phyloP scores from a whole-genome alignment of 208 protist species.

The Eutreptiella sp. region DNA sequence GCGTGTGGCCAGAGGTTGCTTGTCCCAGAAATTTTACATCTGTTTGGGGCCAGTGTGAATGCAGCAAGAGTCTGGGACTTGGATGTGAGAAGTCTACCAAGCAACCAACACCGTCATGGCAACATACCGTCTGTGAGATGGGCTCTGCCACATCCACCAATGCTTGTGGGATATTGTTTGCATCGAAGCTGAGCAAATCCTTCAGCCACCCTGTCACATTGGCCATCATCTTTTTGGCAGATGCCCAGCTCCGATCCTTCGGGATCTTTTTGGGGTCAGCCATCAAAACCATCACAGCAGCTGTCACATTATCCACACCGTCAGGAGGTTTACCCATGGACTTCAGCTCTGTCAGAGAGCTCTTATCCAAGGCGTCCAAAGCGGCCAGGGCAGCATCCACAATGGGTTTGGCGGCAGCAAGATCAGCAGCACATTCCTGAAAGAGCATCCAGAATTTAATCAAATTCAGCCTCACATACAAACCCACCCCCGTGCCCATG shows the following conservation, averaged over 20 bases:
- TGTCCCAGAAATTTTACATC: too few species aligned
- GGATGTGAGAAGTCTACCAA: too few species aligned
- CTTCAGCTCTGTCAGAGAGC: constrained; percentile 92
- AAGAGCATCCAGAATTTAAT: too few species aligned
- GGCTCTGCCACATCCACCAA: constrained; percentile 87
- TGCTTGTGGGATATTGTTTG: constrained; percentile 87
- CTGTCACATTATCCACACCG: constrained; percentile 88
- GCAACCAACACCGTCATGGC: too few species aligned
- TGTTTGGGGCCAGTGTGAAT: too few species aligned
- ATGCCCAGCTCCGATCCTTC: constrained; percentile 87
- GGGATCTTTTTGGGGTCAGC: constrained; percentile 78
- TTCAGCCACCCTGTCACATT: constrained; percentile 87
- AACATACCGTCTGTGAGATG: constrained; percentile 67
- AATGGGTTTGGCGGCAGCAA: constrained; percentile 83
- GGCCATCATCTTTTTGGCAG: constrained; percentile 95
- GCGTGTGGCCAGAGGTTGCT: too few species aligned
- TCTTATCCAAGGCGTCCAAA: constrained; percentile 95
- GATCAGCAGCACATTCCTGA: constrained; percentile 76
- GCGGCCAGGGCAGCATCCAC: constrained; percentile 87
- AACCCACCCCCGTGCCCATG: too few species aligned
- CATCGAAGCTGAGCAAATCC: constrained; percentile 84
- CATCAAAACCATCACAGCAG: constrained; percentile 87
- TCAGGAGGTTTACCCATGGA: constrained; percentile 89
- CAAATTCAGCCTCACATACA: too few species aligned
- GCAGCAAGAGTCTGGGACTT: too few species aligned